These are phyloP conservation scores for Reticulascus tulasneorum DNA, from an alignment of 2,329 filamentous ascomycete species.

Conservation along the genomic window DNA sequence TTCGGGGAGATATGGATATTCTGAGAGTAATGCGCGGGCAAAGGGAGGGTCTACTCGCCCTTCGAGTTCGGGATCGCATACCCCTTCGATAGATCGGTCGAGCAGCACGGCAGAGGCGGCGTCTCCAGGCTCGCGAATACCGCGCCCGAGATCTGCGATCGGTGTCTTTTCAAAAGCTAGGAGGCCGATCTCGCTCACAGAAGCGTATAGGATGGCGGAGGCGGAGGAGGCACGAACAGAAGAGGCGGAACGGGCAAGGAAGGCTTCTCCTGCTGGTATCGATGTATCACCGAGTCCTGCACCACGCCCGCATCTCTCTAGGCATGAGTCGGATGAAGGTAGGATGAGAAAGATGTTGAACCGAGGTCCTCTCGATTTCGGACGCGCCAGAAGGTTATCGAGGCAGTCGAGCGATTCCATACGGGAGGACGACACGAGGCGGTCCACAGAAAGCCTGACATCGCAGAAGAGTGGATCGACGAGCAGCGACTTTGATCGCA, in stretches of 20 bases:
- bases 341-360: conserved; percentile 23
- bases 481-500: conserved; percentile 9
- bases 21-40: conserved; percentile 14
- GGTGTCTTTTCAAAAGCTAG: conserved; percentile 16
- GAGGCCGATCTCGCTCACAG: conserved; percentile 34
- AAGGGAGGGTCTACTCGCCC: conserved; percentile 18
- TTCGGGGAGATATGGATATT: conserved; percentile 13
- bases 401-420: conserved; percentile 16
- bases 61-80: conserved; percentile 13
- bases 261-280: conserved; percentile 16
- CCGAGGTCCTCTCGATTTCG: conserved; percentile 26
- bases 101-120: conserved; percentile 9
- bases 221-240: conserved; percentile 24
- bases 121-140: conserved; percentile 28
- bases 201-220: conserved; percentile 36
- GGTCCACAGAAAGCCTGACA: conserved; percentile 8
- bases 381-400: conserved; percentile 14
- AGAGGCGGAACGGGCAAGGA: conserved; percentile 26
- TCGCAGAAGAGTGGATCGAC: conserved; percentile 15
- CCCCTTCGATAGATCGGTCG: conserved; percentile 10
- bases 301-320: conserved; percentile 39
- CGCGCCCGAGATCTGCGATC: conserved; percentile 22
- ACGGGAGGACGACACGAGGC: conserved; percentile 19
- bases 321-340: conserved; percentile 25
- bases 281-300: conserved; percentile 50